Base-by-base conservation (phyloP, 2,329 filamentous ascomycete species). In the Verticillium isaacii region DNA sequence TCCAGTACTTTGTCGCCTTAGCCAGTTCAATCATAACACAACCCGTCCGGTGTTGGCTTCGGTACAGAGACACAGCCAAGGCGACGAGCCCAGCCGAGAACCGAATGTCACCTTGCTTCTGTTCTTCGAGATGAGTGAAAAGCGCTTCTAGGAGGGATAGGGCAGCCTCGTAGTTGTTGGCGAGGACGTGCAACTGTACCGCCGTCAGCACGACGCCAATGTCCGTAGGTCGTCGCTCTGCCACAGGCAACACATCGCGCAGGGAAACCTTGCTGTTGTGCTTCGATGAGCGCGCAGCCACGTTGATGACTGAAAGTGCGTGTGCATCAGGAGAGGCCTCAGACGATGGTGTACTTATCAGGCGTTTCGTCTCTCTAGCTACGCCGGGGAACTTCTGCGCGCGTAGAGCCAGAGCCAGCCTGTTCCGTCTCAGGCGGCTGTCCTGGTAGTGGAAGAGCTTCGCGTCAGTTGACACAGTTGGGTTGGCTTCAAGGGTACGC, bases 1-100 rank as follows among this genome's bases (percentile, higher is more conserved):
- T 85, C 93, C 95, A 98, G 77, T 96, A 89, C 15, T 83, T 80
- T 12, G 92, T 92, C 19, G 94, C 92, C 73, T 89, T 91, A 63
- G 88, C 85, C 19, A 98, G 81, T 70, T 95, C 91, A 7, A 80
- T 76, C 65, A 90, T 90, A 64, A 91, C 87, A 34, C 90, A 87
- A 29, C 82, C 78, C 66, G 89, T 89, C 39, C 93, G 90, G 45
- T 90, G 89, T 72, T 95, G 89, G 2, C 83, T 79, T 68, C 86
- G 86, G 75, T 97, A 95, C 0, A 99, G 81, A 2, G 91, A 88
- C 11, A 96, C 89, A 3, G 91, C 81, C 1, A 94, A 81, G 0
- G 91, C 92, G 32, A 98, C 84, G 1, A 99, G 80, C 2, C 94
- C 94, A 0, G 95, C 94, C 32, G 92, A 89, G 73, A 89, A 95